A percentile compares a stretch with the other conserved stretches of the same genome.
These are phyloP conservation scores for Neurospora sp. DNA, from an alignment of 495 filamentous ascomycete species.

Conservation along the genomic window DNA sequence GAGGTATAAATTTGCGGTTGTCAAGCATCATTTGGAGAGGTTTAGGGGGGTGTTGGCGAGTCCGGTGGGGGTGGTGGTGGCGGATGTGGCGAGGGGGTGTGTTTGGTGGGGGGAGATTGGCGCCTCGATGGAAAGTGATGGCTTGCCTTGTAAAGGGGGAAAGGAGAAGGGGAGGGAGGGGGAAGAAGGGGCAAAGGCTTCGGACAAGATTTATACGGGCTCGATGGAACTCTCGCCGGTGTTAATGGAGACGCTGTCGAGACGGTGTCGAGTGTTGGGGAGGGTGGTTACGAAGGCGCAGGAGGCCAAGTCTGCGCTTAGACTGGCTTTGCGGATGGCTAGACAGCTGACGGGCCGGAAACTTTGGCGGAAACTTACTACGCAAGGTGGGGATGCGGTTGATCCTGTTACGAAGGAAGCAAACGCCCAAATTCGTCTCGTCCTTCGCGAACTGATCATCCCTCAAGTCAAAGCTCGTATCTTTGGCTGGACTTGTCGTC, in stretches of 20 bases:
- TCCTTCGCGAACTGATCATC: not conserved
- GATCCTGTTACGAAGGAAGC: not conserved
- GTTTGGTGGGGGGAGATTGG: not conserved
- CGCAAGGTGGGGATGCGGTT: accelerated
- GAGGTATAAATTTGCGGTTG: not conserved
- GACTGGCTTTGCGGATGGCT: not conserved
- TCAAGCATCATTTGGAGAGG: not conserved
- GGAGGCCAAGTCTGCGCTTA: not conserved
- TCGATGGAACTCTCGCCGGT: not conserved
- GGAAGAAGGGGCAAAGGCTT: not conserved
- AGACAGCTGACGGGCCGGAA: not conserved
- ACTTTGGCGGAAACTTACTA: not conserved
- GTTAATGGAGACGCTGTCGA: not conserved
- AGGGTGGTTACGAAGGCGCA: not conserved
- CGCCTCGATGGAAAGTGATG: no score
- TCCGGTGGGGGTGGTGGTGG: not conserved
- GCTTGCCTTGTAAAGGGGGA: no score
- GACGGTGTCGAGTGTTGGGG: not conserved
- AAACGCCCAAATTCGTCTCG: not conserved
- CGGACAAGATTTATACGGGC: not conserved
- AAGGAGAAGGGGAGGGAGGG: not conserved
- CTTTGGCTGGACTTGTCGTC: not conserved
- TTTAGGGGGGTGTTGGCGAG: not conserved
- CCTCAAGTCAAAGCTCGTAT: not conserved
- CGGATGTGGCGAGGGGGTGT: not conserved